Percentiles rank a stretch among this genome's conserved stretches.
Evolutionary conservation across 345 rosid species (phyloP).

Genomic region (Hypericum androsaemum): DNA sequence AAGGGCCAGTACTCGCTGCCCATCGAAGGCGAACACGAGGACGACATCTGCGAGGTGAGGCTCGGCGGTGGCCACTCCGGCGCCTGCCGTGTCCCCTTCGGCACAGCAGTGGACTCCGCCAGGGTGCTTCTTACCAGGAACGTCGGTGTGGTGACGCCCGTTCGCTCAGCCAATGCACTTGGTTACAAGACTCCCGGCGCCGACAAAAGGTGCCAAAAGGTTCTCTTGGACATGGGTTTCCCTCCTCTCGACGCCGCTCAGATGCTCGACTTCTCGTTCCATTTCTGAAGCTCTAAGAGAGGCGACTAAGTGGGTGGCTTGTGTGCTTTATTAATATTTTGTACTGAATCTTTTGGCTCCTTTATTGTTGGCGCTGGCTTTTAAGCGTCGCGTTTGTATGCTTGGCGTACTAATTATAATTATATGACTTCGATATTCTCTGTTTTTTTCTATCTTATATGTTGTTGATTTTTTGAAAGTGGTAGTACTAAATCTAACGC

Average conservation of each 20-base stretch:
- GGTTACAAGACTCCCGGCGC: slow-evolving; percentile 12
- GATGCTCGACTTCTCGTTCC: too few species aligned
- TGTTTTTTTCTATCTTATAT: too few species aligned
- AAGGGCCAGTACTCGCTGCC: slow-evolving; percentile 9
- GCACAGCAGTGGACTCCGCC: background rate
- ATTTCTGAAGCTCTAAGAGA: too few species aligned
- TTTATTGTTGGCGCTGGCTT: too few species aligned
- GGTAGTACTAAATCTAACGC: too few species aligned
- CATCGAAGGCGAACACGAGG: slow-evolving; percentile 12
- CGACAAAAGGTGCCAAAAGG: slow-evolving; percentile 1
- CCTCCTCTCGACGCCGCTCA: slow-evolving; percentile 6
- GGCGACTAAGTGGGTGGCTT: too few species aligned
- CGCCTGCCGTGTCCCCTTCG: slow-evolving; percentile 12
- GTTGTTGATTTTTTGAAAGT: too few species aligned
- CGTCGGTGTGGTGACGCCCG: slow-evolving; percentile 12
- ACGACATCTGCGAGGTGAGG: slow-evolving; percentile 16
- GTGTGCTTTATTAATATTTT: too few species aligned
- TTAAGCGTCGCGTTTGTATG: too few species aligned
- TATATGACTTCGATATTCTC: too few species aligned
- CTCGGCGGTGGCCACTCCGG: slow-evolving; percentile 9
- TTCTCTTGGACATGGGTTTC: slow-evolving; percentile 14
- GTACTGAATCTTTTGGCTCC: too few species aligned
- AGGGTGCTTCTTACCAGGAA: slow-evolving; percentile 14
- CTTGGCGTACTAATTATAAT: too few species aligned
- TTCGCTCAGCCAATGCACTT: slow-evolving; percentile 13